phyloP scores from a whole-genome alignment of 2,329 filamentous ascomycete genomes.

The Paecilomyces fulvus region DNA sequence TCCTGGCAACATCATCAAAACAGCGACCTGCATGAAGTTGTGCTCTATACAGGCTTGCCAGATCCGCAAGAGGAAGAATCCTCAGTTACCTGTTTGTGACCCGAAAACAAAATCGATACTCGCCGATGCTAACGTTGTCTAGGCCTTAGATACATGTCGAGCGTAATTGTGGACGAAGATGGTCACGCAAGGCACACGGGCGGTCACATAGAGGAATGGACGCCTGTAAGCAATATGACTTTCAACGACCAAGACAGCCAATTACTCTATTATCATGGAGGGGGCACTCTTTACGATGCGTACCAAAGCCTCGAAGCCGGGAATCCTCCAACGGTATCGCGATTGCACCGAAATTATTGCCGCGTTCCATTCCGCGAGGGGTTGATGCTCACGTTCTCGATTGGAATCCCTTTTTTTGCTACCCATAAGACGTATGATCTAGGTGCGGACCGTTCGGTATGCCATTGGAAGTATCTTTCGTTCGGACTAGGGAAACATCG shows the following conservation, averaged over 20 bases:
- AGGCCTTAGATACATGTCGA: slow-evolving; percentile 14
- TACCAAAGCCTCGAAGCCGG: slow-evolving; percentile 22
- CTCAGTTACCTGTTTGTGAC: not conserved
- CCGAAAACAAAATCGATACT: not conserved
- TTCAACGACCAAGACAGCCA: slow-evolving; percentile 31
- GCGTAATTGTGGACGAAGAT: slow-evolving; percentile 10
- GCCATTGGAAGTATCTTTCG: slow-evolving; percentile 33
- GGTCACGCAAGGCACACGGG: not conserved
- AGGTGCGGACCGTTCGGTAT: slow-evolving; percentile 10
- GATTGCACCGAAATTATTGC: slow-evolving; percentile 13
- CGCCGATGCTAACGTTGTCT: slow-evolving; percentile 3
- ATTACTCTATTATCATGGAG: slow-evolving; percentile 26
- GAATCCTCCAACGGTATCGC: slow-evolving; percentile 7
- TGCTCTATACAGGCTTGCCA: slow-evolving; percentile 17
- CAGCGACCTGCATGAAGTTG: slow-evolving; percentile 15
- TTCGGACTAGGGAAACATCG: slow-evolving; percentile 29
- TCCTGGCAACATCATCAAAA: slow-evolving; percentile 26
- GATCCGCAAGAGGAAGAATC: not conserved
- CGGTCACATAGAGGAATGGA: not conserved
- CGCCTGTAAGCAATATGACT: slow-evolving; percentile 18
- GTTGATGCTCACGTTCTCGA: slow-evolving; percentile 23
- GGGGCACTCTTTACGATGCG: slow-evolving; percentile 24
- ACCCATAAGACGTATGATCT: slow-evolving; percentile 19
- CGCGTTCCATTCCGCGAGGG: slow-evolving; percentile 16
- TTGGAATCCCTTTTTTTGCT: slow-evolving; percentile 33